A percentile compares a stretch with the other conserved stretches of the same genome.
These are phyloP conservation scores for Discostella stelligera DNA, from an alignment of 352 stramenopile genomes.

Conservation along the genomic window DNA sequence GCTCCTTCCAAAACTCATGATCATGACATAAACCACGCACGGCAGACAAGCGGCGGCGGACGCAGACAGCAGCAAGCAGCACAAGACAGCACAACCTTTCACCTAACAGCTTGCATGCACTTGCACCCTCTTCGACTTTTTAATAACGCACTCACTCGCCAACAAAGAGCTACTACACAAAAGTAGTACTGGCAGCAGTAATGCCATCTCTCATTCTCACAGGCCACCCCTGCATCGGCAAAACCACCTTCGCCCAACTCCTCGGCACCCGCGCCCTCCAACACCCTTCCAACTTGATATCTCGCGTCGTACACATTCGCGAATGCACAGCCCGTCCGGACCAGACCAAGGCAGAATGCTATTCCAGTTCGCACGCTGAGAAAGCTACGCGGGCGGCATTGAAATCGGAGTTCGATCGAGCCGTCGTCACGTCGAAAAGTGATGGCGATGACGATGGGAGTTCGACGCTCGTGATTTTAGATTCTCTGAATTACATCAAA, in stretches of 20 bases:
- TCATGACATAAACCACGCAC: no score
- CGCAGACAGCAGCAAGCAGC: no score
- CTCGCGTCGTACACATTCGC: slow-evolving; percentile 63
- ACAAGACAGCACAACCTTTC: no score
- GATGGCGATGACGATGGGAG: background rate
- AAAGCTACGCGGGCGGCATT: slow-evolving; percentile 69
- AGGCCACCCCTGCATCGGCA: slow-evolving; percentile 70
- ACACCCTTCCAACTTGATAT: slow-evolving; percentile 48
- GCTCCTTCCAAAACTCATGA: no score
- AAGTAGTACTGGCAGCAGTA: no score
- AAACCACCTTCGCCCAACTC: slow-evolving; percentile 65
- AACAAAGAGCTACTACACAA: no score
- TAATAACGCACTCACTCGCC: no score
- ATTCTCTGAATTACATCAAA: slow-evolving; percentile 94
- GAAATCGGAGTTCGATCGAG: slow-evolving; percentile 72
- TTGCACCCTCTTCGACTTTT: no score
- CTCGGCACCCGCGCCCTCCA: slow-evolving; percentile 61
- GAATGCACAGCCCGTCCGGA: slow-evolving; percentile 63
- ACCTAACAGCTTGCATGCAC: no score
- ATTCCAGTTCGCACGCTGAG: slow-evolving; percentile 60
- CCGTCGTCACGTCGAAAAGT: slow-evolving; percentile 15
- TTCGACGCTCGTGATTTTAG: slow-evolving; percentile 86
- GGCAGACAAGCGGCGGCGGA: no score
- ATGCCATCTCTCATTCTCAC: slow-evolving; percentile 79
- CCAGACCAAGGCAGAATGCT: slow-evolving; percentile 60